Base-by-base conservation (phyloP, 805 yeast species). In the Kregervanrija pseudodelftensis region DNA sequence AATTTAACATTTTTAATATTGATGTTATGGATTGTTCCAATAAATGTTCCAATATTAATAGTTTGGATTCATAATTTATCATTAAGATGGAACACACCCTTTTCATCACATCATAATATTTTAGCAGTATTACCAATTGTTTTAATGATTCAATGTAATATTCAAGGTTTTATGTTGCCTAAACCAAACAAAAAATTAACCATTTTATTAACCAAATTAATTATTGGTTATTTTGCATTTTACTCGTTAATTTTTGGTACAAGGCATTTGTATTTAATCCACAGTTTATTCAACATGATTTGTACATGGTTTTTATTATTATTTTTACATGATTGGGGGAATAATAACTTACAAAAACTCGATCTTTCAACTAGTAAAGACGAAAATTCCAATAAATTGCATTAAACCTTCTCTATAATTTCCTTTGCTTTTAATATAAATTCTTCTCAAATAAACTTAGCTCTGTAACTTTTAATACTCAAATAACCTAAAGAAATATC, bases 61-160 rank as follows among this genome's bases (percentile, higher is more conserved):
- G 96, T 89, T 1, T 88, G 89, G 70, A 66, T 85, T 32, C 95
- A 86, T 56, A 85, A 89, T 56, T 68, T 88, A 47, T 73, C 84
- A 1, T 72, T 87, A 14, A 77, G 73, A 52, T 86, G 95, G 95
- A 75, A 72, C 44, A 85, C 93, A 0, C 89, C 95, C 13, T 88
- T 88, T 57, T 77, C 85, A 5, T 83, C 95, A 0, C 95, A 88
- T 60, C 95, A 90, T 60, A 89, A 87, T 57, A 68, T 85, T 36
- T 61, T 89, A 43, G 84, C 95, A 0, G 76, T 89, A 17, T 65
- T 82, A 11, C 95, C 96, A 0, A 78, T 85, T 2, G 69, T 88
- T 8, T 48, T 80, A 9, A 57, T 85, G 35, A 74, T 77, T 37
- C 82, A 79, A 52, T 64, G 70, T 39, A 73, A 82, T 55, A 70